A percentile compares a stretch with the other conserved stretches of the same genome.
phyloP scores from a whole-genome alignment of 2,329 filamentous ascomycete species.

The Tolypocladium paradoxum region DNA sequence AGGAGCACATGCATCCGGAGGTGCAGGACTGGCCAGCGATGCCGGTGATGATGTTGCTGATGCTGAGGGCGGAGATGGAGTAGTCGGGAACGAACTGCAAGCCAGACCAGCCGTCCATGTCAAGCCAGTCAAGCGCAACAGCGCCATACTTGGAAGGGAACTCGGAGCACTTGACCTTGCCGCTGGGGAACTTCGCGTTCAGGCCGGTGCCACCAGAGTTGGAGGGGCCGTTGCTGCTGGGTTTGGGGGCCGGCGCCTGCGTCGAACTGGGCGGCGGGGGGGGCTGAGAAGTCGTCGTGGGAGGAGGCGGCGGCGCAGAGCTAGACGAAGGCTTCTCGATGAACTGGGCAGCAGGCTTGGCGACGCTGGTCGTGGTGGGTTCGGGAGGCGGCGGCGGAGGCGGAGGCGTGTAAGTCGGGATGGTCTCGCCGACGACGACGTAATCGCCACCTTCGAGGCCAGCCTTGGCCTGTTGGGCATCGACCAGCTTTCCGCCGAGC shows the following conservation, averaged over 20 bases:
- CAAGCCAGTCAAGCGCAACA: slow-evolving; percentile 56
- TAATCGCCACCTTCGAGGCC: slow-evolving; percentile 64
- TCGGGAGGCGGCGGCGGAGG: slow-evolving; percentile 23
- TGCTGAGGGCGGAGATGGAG: slow-evolving; percentile 35
- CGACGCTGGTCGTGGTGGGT: slow-evolving; percentile 22
- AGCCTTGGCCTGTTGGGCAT: slow-evolving; percentile 52
- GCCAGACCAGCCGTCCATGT: slow-evolving; percentile 66
- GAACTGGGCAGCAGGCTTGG: slow-evolving; percentile 35
- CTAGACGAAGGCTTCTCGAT: slow-evolving; percentile 30
- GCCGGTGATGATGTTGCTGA: slow-evolving; percentile 56
- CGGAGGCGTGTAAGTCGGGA: slow-evolving; percentile 39
- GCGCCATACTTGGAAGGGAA: slow-evolving; percentile 82
- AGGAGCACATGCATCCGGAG: slow-evolving; percentile 70
- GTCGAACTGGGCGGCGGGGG: slow-evolving; percentile 3
- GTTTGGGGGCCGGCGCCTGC: slow-evolving; percentile 10
- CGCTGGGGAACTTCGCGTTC: slow-evolving; percentile 62
- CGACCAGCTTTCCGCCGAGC: slow-evolving; percentile 53
- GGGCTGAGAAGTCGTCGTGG: slow-evolving; percentile 9
- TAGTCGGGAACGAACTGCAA: slow-evolving; percentile 55
- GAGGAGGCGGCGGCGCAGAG: slow-evolving; percentile 5
- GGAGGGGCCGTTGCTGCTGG: slow-evolving; percentile 6
- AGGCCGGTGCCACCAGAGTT: slow-evolving; percentile 39
- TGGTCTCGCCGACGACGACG: slow-evolving; percentile 50
- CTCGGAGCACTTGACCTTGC: slow-evolving; percentile 54
- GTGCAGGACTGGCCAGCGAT: slow-evolving; percentile 50